These are phyloP conservation scores for Citrullus amarus DNA, from an alignment of 306 rosid genomes.

Conservation along the genomic window DNA sequence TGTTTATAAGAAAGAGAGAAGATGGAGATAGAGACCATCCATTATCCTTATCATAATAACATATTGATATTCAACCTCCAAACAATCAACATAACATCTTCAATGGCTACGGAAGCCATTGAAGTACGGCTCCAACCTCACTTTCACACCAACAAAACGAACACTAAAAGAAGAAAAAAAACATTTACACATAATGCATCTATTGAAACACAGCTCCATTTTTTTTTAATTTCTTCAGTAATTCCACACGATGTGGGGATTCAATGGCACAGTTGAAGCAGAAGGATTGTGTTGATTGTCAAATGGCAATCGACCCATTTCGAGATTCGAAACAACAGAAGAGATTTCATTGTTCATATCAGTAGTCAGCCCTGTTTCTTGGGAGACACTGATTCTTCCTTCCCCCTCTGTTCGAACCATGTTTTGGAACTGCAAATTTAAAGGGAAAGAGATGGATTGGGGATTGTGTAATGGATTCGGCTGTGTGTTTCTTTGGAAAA, in stretches of 20 bases:
- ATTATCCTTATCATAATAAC: not conserved
- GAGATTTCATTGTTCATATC: constrained; percentile 53
- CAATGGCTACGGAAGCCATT: constrained; percentile 1
- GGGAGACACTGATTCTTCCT: constrained; percentile 31
- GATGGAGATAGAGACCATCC: not conserved
- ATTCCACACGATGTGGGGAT: not conserved
- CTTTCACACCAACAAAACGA: not conserved
- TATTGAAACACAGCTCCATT: not conserved
- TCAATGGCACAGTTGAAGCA: not conserved
- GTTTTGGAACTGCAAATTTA: constrained; percentile 20
- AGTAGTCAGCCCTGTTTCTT: constrained; percentile 38
- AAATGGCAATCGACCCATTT: constrained; percentile 29
- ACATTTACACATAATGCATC: not conserved
- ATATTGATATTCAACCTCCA: not conserved
- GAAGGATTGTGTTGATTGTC: constrained; percentile 27
- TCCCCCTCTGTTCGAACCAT: constrained; percentile 43
- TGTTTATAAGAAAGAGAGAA: not conserved
- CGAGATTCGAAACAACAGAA: constrained; percentile 43
- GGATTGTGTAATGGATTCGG: constrained; percentile 21
- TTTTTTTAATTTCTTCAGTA: not conserved
- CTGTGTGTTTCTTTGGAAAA: constrained; percentile 25
- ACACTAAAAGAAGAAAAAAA: not conserved
- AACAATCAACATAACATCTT: not conserved
- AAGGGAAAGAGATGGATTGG: not conserved
- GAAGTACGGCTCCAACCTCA: not conserved